Evolutionary conservation across 257 asterid species (phyloP).

Genomic region (Solanum bulbocastanum): DNA sequence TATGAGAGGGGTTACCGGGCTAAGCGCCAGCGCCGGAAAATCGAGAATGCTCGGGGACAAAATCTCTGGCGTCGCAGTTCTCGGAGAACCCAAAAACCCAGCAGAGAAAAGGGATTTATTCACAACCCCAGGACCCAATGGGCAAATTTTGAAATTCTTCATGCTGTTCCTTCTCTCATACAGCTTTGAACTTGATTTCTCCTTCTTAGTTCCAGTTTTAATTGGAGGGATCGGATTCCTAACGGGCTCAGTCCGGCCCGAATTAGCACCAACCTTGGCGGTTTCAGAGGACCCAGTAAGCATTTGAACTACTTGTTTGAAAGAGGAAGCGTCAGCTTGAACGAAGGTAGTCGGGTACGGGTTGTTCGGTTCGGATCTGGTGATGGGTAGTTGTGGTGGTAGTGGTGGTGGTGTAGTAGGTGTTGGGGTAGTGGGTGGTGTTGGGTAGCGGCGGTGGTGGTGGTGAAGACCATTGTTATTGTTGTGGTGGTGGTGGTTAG

Average conservation of each 20-base stretch:
- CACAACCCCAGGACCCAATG: constrained; percentile 35
- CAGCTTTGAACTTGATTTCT: constrained; percentile 59
- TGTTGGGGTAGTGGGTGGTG: constrained; percentile 1
- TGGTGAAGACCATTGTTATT: constrained; percentile 4
- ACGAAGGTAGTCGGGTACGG: constrained; percentile 97
- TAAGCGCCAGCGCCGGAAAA: constrained; percentile 69
- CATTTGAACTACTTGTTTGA: constrained; percentile 92
- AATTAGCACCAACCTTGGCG: constrained; percentile 12
- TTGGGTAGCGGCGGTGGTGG: constrained; percentile 7
- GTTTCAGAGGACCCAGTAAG: constrained; percentile 77
- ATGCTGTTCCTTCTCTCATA: constrained; percentile 78
- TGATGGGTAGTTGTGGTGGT: constrained; percentile 41
- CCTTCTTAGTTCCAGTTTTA: constrained; percentile 55
- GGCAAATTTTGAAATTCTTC: constrained; percentile 72
- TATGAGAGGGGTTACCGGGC: constrained; percentile 90
- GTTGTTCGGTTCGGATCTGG: constrained; percentile 83
- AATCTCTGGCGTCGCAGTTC: constrained; percentile 49
- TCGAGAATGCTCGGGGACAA: constrained; percentile 84
- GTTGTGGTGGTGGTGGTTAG: background rate
- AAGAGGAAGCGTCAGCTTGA: constrained; percentile 82
- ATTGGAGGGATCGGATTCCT: constrained; percentile 60
- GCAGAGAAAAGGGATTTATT: constrained; percentile 16
- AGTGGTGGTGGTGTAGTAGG: constrained; percentile 26
- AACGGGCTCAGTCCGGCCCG: constrained; percentile 37
- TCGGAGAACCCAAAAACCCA: constrained; percentile 49